phyloP scores from a whole-genome alignment of 805 yeast species.

The Suhomyces canberraensis region DNA sequence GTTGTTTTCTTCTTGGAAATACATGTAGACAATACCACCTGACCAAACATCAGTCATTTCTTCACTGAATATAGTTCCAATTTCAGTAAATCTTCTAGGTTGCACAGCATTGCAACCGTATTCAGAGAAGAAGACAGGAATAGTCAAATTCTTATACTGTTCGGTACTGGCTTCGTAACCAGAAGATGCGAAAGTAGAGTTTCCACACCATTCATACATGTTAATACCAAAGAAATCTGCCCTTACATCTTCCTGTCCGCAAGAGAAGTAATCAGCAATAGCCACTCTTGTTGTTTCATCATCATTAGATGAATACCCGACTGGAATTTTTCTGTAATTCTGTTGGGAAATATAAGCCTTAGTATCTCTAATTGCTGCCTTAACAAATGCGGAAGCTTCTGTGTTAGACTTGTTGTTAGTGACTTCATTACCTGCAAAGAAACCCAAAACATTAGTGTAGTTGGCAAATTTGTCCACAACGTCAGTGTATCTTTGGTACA shows the following conservation, averaged over 20 bases:
- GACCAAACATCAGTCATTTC: conserved; percentile 90
- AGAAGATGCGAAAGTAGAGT: conserved; percentile 51
- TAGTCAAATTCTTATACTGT: conserved; percentile 67
- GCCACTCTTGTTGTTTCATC: conserved; percentile 75
- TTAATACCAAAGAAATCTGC: conserved; percentile 82
- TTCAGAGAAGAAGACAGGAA: conserved; percentile 84
- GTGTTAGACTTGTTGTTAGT: conserved; percentile 81
- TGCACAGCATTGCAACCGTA: conserved; percentile 76
- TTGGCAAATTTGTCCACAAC: conserved; percentile 78
- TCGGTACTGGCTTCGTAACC: conserved; percentile 72
- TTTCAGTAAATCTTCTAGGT: conserved; percentile 79
- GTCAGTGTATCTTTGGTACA: conserved; percentile 71
- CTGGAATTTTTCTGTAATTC: conserved; percentile 77
- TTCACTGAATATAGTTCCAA: conserved; percentile 58
- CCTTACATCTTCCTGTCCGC: conserved; percentile 66
- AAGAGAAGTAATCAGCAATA: conserved; percentile 80
- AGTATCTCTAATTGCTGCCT: conserved; percentile 92
- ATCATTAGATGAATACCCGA: conserved; percentile 92
- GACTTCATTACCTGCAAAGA: conserved; percentile 98
- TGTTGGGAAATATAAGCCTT: conserved; percentile 67
- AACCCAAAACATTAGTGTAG: conserved; percentile 83
- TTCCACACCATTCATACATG: conserved; percentile 89
- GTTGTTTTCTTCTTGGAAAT: conserved; percentile 77
- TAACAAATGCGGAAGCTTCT: conserved; percentile 88
- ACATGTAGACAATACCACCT: conserved; percentile 92